Evolutionary conservation across 805 yeast species (phyloP), one percentile per base, ranked within the genome.

Genomic region (Ogataea nakhonphanomensis): DNA sequence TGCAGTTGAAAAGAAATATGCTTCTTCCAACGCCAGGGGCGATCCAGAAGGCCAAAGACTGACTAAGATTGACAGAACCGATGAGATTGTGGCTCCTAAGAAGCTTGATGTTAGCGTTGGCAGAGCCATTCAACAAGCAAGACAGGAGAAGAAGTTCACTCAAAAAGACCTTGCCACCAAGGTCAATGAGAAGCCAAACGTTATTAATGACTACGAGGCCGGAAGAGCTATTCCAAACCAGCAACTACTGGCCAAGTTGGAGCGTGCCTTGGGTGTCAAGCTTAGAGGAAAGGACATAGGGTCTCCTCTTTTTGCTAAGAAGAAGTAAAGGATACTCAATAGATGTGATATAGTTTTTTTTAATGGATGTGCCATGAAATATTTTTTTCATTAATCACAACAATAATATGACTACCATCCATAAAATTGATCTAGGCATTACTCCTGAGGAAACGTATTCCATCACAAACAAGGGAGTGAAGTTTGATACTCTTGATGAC

Each of bases 201-300:
- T 93, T 46, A 81, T 93, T 59, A 90, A 88, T 66, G 99, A 93
- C 61, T 93, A 93, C 66, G 99, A 93, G 71, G 86, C 95, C 41
- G 97, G 96, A 44, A 81, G 95, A 62, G 99, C 96, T 32, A 79
- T 84, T 51, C 99, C 99, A 43, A 90, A 87, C 71, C 99, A 93
- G 72, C 98, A 90, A 68, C 67, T 93, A 38, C 75, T 93, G 57
- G 90, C 84, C 40, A 93, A 93, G 71, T 69, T 93, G 64, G 98
- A 93, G 71, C 79, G 96, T 66, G 95, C 84, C 30, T 73, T 93
- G 55, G 98, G 98, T 52, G 84, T 93, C 49, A 93, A 89, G 70
- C 78, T 93, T 61, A 80, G 98, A 71, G 99, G 99, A 61, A 90
- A 91, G 71, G 84, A 82, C 66, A 84, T 93, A 57, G 99, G 99